These are phyloP conservation scores for Lipomyces lipofer DNA, from an alignment of 805 yeast genomes.

Conservation along the genomic window DNA sequence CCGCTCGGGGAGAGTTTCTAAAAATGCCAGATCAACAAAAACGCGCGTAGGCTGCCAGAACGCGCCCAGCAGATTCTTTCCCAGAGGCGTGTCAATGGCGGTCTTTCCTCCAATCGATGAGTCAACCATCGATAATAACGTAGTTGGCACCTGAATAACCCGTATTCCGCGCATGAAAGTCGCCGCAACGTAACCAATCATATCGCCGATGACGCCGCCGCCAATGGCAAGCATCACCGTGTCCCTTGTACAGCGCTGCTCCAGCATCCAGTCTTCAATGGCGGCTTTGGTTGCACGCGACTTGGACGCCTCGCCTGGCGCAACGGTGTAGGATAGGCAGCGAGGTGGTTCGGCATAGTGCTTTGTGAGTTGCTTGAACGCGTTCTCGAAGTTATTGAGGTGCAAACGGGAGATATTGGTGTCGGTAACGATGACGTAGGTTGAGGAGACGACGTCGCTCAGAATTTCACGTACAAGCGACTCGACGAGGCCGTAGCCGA, in stretches of 20 bases:
- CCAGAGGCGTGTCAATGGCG: slow-evolving; percentile 94
- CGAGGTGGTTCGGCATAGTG: slow-evolving; percentile 52
- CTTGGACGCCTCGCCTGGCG: slow-evolving; percentile 94
- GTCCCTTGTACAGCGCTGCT: slow-evolving; percentile 90
- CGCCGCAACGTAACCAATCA: slow-evolving; percentile 99
- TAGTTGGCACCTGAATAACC: slow-evolving; percentile 91
- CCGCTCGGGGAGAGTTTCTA: slow-evolving; percentile 84
- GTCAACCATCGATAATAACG: slow-evolving; percentile 94
- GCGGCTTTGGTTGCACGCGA: slow-evolving; percentile 85
- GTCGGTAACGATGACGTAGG: slow-evolving; percentile 90
- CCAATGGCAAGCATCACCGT: slow-evolving; percentile 93
- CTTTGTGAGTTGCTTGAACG: slow-evolving; percentile 16
- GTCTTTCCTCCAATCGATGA: slow-evolving; percentile 98
- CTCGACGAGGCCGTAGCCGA: slow-evolving; percentile 77
- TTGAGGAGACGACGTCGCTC: slow-evolving; percentile 68
- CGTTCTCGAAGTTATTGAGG: slow-evolving; percentile 50
- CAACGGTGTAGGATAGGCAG: slow-evolving; percentile 67
- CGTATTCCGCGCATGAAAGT: slow-evolving; percentile 98
- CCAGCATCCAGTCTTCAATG: slow-evolving; percentile 84
- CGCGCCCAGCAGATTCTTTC: slow-evolving; percentile 94
- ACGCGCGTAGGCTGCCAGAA: slow-evolving; percentile 95
- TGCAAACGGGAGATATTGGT: slow-evolving; percentile 54
- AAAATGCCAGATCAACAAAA: slow-evolving; percentile 82
- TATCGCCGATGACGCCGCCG: slow-evolving; percentile 98
- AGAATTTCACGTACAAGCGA: slow-evolving; percentile 73